Conservation (phyloP, 2,329 filamentous ascomycete genomes). For the Clathrospora elynae region DNA sequence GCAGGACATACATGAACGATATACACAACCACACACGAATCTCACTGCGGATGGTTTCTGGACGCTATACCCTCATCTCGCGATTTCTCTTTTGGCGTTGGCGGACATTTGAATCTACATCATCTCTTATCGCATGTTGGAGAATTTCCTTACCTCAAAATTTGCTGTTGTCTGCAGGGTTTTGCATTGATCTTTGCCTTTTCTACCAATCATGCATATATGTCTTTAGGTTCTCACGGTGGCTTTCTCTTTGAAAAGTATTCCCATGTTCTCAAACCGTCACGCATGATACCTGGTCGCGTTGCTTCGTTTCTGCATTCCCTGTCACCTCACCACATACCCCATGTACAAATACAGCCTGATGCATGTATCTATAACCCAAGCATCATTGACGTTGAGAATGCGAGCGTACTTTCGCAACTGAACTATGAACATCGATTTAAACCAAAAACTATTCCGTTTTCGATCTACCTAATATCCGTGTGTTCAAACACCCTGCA, state of each 20-base stretch:
- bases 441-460: too few relatives aligned
- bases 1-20: slow-evolving; percentile 6
- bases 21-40: slow-evolving; percentile 18
- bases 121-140: slow-evolving; percentile 5
- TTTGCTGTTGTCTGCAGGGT: too few relatives aligned
- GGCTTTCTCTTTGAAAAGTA: slow-evolving; percentile 4
- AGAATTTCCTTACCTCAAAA: too few relatives aligned
- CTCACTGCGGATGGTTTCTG: slow-evolving; percentile 21
- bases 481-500: too few relatives aligned
- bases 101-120: slow-evolving; percentile 8
- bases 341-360: slow-evolving; percentile 23
- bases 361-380: background rate
- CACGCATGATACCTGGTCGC: slow-evolving; percentile 8
- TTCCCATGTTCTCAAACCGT: background rate
- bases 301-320: slow-evolving; percentile 2
- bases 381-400: background rate
- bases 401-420: too few relatives aligned
- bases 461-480: too few relatives aligned
- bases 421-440: too few relatives aligned
- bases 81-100: slow-evolving; percentile 17
- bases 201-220: too few relatives aligned
- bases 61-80: slow-evolving; percentile 25
- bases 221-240: background rate
- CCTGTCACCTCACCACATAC: slow-evolving; percentile 8
- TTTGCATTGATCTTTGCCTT: too few relatives aligned